These are phyloP conservation scores for Crucihimalaya himalaica DNA, from an alignment of 345 rosid genomes.

Conservation along the genomic window DNA sequence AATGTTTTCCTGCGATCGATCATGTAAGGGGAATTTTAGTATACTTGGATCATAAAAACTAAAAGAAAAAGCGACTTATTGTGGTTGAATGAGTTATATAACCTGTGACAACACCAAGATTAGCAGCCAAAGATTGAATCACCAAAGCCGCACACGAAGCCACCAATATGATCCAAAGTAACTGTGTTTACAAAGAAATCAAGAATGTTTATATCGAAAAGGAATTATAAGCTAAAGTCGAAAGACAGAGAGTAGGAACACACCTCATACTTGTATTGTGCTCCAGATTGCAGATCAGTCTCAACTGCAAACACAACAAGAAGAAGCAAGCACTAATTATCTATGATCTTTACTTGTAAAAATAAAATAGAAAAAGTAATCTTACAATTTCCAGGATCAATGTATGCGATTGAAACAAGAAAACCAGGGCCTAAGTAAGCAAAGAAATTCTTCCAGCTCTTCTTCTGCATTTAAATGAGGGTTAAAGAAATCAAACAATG, in stretches of 20 bases:
- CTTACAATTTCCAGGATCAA: constrained; percentile 96
- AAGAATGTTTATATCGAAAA: not conserved
- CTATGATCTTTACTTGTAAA: not conserved
- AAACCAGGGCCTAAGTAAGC: constrained; percentile 95
- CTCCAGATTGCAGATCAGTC: constrained; percentile 96
- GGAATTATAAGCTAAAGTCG: not conserved
- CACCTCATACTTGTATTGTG: constrained; percentile 82
- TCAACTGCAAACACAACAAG: constrained; percentile 65
- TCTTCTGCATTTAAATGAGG: constrained; percentile 52
- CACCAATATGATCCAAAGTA: constrained; percentile 91
- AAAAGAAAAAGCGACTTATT: not conserved
- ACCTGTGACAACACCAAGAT: constrained; percentile 97
- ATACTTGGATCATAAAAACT: not conserved
- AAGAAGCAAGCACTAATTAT: constrained; percentile 10
- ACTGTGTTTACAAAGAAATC: constrained; percentile 43
- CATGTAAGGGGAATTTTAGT: not conserved
- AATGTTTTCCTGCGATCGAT: constrained; percentile 66
- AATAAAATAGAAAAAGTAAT: not conserved
- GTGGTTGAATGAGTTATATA: constrained; percentile 21
- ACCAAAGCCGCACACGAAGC: constrained; percentile 93
- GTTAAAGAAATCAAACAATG: not conserved
- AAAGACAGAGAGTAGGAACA: not conserved
- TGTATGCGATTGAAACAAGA: constrained; percentile 93
- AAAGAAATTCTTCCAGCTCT: constrained; percentile 90
- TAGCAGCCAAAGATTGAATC: constrained; percentile 92